Base-by-base conservation (phyloP, 164 flowering plant species). In the Dillenia turbinata region DNA sequence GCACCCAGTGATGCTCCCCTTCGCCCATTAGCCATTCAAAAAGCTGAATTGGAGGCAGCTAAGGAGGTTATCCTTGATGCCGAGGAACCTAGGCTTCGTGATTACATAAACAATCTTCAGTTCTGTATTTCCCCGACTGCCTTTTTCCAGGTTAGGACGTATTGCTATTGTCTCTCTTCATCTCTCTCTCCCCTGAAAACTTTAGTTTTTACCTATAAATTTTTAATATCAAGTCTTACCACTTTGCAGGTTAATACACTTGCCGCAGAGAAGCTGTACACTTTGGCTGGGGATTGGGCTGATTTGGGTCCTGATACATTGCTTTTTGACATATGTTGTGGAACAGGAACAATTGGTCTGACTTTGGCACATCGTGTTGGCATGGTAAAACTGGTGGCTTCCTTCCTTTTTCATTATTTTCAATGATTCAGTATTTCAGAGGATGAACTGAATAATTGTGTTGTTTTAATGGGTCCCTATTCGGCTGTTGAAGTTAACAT, bases 241-340 rank as follows among this genome's bases (percentile, higher is more conserved):
- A 40, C 1, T 55, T 2, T 72, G 56, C 75, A 83, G 89, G 92
- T 84, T 22, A 86, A 86, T 66, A 82, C 84, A 52, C 80, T 82
- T 69, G 92, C 87, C 56, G 92, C 89, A 14, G 89, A 86, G 79
- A 84, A 82, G 69, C 68, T 86, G 15, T 86, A 81, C 67, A 76
- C 92, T 7, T 96, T 94, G 57, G 99, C 97, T 68, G 99, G 99
- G 64, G 92, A 94, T 65, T 94, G 99, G 99, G 99, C 99, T 65
- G 79, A 69, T 54, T 73, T 94, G 69, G 92, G 85, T 69, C 89
- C 91, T 19, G 87, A 89, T 74, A 94, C 99, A 46, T 80, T 94
- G 84, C 92, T 91, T 47, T 91, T 94, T 69, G 97, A 94, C 72
- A 65, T 91, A 52, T 94, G 96, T 69, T 88, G 99, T 77, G 99